Evolutionary conservation across 2,329 filamentous ascomycete genomes (phyloP).

Genomic region (Alternaria arborescens): DNA sequence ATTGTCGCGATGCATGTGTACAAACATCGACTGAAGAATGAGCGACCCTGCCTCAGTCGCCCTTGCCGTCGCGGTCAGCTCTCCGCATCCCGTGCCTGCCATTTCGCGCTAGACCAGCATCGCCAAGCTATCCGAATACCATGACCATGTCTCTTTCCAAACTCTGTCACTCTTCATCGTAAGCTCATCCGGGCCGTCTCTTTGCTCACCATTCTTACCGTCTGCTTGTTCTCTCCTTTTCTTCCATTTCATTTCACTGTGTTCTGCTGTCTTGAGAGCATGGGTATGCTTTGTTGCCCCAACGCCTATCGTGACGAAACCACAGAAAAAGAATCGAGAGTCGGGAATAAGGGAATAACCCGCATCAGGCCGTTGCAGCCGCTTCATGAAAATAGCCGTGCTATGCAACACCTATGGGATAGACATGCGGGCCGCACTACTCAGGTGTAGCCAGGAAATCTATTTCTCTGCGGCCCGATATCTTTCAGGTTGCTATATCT

Average conservation of each 20-base stretch:
- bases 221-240: not conserved
- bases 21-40: not conserved
- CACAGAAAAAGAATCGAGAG: too few species aligned
- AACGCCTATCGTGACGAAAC: not conserved
- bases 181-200: not conserved
- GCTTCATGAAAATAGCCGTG: too few species aligned
- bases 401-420: too few species aligned
- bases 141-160: not conserved
- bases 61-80: constrained; percentile 5
- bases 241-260: not conserved
- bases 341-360: too few species aligned
- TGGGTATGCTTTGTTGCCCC: not conserved
- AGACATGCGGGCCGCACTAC: too few species aligned
- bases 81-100: constrained; percentile 11
- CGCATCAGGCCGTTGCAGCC: too few species aligned
- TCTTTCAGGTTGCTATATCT: not conserved
- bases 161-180: not conserved
- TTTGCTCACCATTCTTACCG: not conserved
- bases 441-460: not conserved
- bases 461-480: not conserved
- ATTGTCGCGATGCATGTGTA: constrained; percentile 26
- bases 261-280: not conserved
- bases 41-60: constrained; percentile 2
- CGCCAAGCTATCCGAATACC: not conserved
- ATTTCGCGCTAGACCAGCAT: not conserved